Evolutionary conservation across 2,329 filamentous ascomycete genomes (phyloP).

Genomic region (Fusarium napiforme): DNA sequence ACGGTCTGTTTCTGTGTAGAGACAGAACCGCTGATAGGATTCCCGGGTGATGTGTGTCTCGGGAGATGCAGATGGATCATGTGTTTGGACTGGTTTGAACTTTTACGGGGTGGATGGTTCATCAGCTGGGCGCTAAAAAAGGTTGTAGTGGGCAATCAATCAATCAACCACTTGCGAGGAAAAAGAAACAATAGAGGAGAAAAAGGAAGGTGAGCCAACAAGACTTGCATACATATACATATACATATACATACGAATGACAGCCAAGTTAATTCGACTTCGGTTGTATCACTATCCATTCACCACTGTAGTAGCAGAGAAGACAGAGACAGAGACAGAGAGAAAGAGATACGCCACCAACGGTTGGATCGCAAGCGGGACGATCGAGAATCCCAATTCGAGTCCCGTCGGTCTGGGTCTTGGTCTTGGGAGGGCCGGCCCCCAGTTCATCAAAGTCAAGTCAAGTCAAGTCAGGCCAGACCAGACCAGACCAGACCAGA

Average conservation of each 20-base stretch:
- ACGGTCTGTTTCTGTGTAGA: neutral
- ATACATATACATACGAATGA: neutral
- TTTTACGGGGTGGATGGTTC: neutral
- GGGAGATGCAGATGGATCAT: slow-evolving; percentile 18
- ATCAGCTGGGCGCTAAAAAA: neutral
- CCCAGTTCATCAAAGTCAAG: neutral
- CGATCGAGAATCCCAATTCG: slow-evolving; percentile 30
- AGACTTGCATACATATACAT: neutral
- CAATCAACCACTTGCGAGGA: neutral
- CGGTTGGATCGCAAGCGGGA: slow-evolving; percentile 28
- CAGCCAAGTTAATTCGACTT: neutral
- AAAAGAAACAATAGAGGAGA: neutral
- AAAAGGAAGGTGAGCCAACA: neutral
- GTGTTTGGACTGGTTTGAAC: neutral
- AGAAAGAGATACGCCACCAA: slow-evolving; percentile 21
- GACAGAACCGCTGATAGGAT: neutral
- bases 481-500: neutral
- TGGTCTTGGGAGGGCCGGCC: slow-evolving; percentile 2
- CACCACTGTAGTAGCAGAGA: neutral
- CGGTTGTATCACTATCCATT: neutral
- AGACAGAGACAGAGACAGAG: neutral
- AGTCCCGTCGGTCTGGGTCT: slow-evolving; percentile 11
- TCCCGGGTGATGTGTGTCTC: slow-evolving; percentile 16
- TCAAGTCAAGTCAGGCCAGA: neutral
- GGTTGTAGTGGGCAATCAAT: neutral